A percentile compares a stretch with the other conserved stretches of the same genome.
These are phyloP conservation scores for Rhodotorula graminis DNA, from an alignment of 768 basidiomycete species.

Conservation along the genomic window DNA sequence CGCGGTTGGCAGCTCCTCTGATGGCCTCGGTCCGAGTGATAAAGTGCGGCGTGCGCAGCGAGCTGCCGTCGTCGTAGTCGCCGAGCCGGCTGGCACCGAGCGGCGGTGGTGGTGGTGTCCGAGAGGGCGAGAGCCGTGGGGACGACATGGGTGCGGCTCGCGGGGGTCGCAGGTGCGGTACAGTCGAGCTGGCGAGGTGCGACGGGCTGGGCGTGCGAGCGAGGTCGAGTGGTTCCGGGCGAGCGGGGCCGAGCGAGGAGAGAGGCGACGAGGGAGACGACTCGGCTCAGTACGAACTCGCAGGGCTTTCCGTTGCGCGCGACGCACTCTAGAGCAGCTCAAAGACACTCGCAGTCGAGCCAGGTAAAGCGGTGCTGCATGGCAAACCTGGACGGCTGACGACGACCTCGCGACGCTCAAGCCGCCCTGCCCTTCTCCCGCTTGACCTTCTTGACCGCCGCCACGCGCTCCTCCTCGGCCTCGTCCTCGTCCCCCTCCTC, in stretches of 20 bases:
- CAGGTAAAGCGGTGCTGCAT: too few species aligned
- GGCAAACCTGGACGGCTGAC: too few species aligned
- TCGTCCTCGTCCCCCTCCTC: slow-evolving; percentile 6
- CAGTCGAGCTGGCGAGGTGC: too few species aligned
- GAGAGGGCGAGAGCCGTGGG: background rate
- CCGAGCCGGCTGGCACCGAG: background rate
- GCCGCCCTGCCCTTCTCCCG: background rate
- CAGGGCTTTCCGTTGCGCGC: too few species aligned
- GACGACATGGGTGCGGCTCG: background rate
- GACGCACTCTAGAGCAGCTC: too few species aligned
- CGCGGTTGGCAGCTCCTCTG: slow-evolving; percentile 75
- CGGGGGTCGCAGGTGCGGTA: too few species aligned
- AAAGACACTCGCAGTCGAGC: too few species aligned
- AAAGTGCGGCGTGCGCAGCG: background rate
- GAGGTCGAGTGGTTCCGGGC: too few species aligned
- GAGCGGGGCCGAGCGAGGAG: too few species aligned
- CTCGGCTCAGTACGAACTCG: too few species aligned
- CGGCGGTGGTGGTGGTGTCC: background rate
- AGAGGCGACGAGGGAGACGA: too few species aligned
- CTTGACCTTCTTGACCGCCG: background rate
- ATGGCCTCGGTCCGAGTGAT: slow-evolving; percentile 1
- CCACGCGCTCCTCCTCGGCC: background rate
- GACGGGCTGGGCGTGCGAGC: too few species aligned
- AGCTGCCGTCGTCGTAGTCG: background rate
- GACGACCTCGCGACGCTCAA: background rate